These are phyloP conservation scores for Populus deltoides DNA, from an alignment of 345 rosid species.

Conservation along the genomic window DNA sequence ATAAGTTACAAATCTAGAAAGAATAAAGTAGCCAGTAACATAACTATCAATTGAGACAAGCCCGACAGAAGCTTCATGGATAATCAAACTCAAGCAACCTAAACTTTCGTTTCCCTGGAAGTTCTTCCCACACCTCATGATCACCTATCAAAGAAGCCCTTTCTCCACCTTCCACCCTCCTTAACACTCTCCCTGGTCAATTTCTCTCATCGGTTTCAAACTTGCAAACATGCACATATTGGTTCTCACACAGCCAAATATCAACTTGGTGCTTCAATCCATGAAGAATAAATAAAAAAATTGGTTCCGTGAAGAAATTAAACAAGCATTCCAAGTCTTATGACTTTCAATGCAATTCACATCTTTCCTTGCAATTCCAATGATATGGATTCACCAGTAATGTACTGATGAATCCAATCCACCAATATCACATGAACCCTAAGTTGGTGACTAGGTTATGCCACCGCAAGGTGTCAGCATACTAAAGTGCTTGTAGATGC, in stretches of 20 bases:
- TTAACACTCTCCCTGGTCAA: not conserved
- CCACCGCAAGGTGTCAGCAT: not conserved
- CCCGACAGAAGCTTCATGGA: not conserved
- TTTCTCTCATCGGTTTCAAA: not conserved
- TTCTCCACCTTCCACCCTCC: not conserved
- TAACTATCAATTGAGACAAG: not conserved
- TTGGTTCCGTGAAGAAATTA: not conserved
- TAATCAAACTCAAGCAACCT: not conserved
- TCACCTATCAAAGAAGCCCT: not conserved
- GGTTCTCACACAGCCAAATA: not conserved
- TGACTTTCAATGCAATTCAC: not conserved
- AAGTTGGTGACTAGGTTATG: not conserved
- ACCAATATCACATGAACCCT: not conserved
- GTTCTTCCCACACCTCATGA: not conserved
- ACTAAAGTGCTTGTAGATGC: not conserved
- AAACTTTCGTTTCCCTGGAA: too few relatives aligned
- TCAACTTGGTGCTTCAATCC: not conserved
- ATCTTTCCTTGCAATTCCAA: not conserved
- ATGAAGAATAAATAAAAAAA: too few relatives aligned
- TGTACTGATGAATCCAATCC: not conserved
- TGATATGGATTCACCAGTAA: not conserved
- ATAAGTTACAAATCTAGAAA: not conserved
- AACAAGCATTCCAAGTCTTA: not conserved
- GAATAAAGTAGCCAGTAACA: not conserved
- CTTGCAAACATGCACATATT: not conserved